Base-by-base conservation (phyloP, 2,329 filamentous ascomycete genomes). In the Xylaria sp. region DNA sequence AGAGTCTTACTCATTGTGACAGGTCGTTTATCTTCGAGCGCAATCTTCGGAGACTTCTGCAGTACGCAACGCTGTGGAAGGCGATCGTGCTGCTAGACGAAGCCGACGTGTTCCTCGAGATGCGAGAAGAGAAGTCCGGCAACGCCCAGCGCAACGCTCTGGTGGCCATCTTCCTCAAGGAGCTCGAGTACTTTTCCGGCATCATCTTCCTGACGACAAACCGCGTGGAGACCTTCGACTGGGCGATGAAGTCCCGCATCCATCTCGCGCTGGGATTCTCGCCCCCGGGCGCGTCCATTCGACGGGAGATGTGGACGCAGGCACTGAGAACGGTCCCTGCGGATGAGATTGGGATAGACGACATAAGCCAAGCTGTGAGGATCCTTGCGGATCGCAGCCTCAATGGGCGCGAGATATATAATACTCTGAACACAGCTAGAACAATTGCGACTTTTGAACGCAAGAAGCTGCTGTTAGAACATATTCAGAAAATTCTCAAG, bases 181-280 rank as follows among this genome's bases (percentile, higher is more conserved):
- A 78, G 1, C 70, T 81, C 5, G 79, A 81, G 66, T 80, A 79
- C 68, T 80, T 79, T 56, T 69, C 71, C 0, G 80, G 80, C 0
- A 79, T 81, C 54, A 70, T 81, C 10, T 80, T 79, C 69, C 74
- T 83, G 6, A 83, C 81, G 0, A 82, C 81, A 25, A 83, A 82
- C 69, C 77, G 79, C 13, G 76, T 81, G 10, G 77, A 77, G 3
- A 69, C 74, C 1, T 79, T 83, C 49, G 81, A 83, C 65, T 76
- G 78, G 49, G 81, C 81, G 0, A 81, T 81, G 69, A 76, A 75
- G 66, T 81, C 79, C 0, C 75, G 79, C 1, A 78, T 81, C 31
- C 77, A 81, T 64, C 71, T 80, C 10, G 76, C 73, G 20, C 70
- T 81, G 0, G 76, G 77, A 50, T 81, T 80, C 68, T 22, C 51